phyloP scores from a whole-genome alignment of 345 rosid species.

The Cardamine resedifolia region DNA sequence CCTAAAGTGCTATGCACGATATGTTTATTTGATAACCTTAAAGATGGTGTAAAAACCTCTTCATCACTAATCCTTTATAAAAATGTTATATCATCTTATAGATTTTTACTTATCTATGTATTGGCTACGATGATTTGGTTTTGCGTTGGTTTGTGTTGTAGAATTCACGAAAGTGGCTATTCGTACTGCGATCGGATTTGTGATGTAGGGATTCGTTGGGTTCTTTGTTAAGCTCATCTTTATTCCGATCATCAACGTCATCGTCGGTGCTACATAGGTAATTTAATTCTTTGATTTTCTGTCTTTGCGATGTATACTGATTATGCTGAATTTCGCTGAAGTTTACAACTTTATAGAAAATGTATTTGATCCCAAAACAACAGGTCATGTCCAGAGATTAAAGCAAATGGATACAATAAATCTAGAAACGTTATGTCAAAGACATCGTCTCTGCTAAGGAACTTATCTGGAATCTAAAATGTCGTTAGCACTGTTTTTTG shows the following conservation, averaged over 20 bases:
- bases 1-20: no score
- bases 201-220: slow-evolving; percentile 78
- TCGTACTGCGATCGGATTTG: slow-evolving; percentile 77
- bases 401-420: slow-evolving; percentile 77
- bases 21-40: no score
- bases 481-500: not conserved
- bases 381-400: slow-evolving; percentile 66
- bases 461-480: not conserved
- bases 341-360: no score
- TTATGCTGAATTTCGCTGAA: no score
- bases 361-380: slow-evolving; percentile 46
- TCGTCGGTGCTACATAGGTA: slow-evolving; percentile 51
- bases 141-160: not conserved
- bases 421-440: slow-evolving; percentile 63
- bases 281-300: slow-evolving; percentile 5
- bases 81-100: no score
- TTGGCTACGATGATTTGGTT: not conserved
- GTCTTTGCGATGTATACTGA: not conserved
- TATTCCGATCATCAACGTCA: slow-evolving; percentile 67
- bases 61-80: no score
- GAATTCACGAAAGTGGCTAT: slow-evolving; percentile 76
- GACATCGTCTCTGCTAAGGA: not conserved
- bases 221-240: slow-evolving; percentile 75
- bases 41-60: no score
- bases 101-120: not conserved